Evolutionary conservation across 306 rosid species (phyloP).

Genomic region (Glycine soja): DNA sequence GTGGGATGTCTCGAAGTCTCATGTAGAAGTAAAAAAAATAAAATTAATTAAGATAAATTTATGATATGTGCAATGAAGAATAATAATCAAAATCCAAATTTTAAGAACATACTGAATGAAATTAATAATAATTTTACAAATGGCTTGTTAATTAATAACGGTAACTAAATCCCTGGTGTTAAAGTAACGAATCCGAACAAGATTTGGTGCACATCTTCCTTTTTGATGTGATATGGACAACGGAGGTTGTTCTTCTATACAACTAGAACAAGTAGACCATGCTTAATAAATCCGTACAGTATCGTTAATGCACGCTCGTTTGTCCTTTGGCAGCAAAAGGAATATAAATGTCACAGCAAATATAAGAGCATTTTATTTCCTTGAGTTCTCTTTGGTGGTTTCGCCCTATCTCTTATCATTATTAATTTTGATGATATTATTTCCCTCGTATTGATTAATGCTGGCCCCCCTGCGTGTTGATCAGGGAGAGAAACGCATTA

Average conservation of each 20-base stretch:
- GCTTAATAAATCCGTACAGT: slow-evolving; percentile 42
- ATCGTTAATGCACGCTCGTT: slow-evolving; percentile 38
- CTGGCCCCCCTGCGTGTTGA: slow-evolving; percentile 32
- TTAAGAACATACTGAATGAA: no score
- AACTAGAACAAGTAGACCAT: not conserved
- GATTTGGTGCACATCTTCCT: not conserved
- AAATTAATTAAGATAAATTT: no score
- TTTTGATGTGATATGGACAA: not conserved
- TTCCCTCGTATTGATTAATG: not conserved
- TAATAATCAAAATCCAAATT: no score
- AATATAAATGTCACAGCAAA: slow-evolving; percentile 33
- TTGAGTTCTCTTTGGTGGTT: slow-evolving; percentile 9
- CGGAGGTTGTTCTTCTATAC: not conserved
- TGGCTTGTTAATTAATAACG: no score
- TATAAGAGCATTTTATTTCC: not conserved
- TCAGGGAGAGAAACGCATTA: not conserved
- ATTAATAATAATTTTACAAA: no score
- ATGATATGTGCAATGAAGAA: no score
- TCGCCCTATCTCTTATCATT: no score
- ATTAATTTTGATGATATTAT: no score
- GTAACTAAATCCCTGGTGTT: not conserved
- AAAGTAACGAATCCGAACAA: not conserved
- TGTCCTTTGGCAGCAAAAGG: slow-evolving; percentile 40
- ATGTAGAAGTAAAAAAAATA: no score
- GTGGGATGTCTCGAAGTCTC: no score